phyloP scores from a whole-genome alignment of 495 filamentous ascomycete genomes.

The Neurospora terricola region DNA sequence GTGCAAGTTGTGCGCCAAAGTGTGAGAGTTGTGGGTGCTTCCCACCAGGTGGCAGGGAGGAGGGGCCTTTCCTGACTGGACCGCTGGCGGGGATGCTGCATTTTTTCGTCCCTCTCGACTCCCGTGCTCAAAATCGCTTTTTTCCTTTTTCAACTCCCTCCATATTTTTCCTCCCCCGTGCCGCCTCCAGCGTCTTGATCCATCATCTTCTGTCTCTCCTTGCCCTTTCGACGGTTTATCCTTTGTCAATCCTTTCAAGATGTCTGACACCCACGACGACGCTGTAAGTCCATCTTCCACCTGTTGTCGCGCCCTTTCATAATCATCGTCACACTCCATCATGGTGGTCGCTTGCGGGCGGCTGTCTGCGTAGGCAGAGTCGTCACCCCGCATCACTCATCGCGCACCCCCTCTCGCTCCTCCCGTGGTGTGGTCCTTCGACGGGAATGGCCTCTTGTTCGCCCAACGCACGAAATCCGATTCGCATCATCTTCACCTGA shows the following conservation, averaged over 20 bases:
- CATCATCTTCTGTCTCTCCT: conserved; percentile 19
- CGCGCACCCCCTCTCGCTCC: conserved; percentile 14
- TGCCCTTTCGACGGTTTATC: conserved; percentile 16
- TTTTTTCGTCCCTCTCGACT: conserved; percentile 10
- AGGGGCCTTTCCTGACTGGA: conserved; percentile 9
- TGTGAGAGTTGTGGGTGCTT: conserved; percentile 1
- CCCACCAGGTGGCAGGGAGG: conserved; percentile 4
- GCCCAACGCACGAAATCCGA: neutral
- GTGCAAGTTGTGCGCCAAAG: neutral
- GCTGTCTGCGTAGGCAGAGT: conserved; percentile 13
- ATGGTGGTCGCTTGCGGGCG: neutral
- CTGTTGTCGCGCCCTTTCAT: conserved; percentile 1
- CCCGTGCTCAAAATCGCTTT: conserved; percentile 7
- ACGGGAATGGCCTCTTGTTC: neutral
- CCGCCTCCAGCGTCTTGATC: conserved; percentile 8
- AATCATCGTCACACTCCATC: neutral
- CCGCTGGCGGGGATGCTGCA: conserved; percentile 11
- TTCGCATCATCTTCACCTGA: neutral
- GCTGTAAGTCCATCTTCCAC: conserved; percentile 22
- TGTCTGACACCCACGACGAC: conserved; percentile 33
- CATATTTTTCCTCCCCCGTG: neutral
- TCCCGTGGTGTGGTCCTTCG: neutral
- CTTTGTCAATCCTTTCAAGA: conserved; percentile 31
- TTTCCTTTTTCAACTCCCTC: neutral
- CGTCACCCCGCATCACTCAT: conserved; percentile 22